These are phyloP conservation scores for Guadua angustifolia DNA, from an alignment of 176 grass and related monocot genomes.

Conservation along the genomic window DNA sequence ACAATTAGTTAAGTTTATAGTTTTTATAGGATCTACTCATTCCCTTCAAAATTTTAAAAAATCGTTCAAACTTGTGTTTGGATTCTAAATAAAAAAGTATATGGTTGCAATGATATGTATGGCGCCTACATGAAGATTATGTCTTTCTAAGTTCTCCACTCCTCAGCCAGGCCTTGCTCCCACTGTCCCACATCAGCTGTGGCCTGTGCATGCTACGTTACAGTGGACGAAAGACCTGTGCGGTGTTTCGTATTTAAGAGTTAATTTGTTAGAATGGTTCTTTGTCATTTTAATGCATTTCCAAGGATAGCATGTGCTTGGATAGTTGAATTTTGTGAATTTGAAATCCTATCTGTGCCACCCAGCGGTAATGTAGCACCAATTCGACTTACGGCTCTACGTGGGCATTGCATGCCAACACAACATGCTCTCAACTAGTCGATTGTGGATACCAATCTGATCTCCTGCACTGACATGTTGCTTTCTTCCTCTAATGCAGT, in stretches of 20 bases:
- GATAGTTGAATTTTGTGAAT: background rate
- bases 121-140: background rate
- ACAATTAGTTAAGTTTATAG: background rate
- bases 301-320: background rate
- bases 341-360: conserved; percentile 10
- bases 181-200: background rate
- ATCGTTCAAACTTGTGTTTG: background rate
- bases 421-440: conserved; percentile 27
- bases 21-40: conserved; percentile 1
- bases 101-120: conserved; percentile 1
- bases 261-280: conserved; percentile 1
- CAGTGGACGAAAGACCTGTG: background rate
- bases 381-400: background rate
- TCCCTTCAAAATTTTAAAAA: background rate
- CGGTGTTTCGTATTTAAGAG: background rate
- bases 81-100: background rate
- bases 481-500: conserved; percentile 52
- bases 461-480: conserved; percentile 22
- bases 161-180: background rate
- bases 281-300: conserved; percentile 2
- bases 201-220: background rate
- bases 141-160: background rate
- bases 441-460: conserved; percentile 23
- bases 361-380: background rate
- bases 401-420: background rate